Percentiles rank a stretch among this genome's conserved stretches.
Evolutionary conservation across 768 basidiomycete species (phyloP).

Genomic region (Amanita brunnescens): DNA sequence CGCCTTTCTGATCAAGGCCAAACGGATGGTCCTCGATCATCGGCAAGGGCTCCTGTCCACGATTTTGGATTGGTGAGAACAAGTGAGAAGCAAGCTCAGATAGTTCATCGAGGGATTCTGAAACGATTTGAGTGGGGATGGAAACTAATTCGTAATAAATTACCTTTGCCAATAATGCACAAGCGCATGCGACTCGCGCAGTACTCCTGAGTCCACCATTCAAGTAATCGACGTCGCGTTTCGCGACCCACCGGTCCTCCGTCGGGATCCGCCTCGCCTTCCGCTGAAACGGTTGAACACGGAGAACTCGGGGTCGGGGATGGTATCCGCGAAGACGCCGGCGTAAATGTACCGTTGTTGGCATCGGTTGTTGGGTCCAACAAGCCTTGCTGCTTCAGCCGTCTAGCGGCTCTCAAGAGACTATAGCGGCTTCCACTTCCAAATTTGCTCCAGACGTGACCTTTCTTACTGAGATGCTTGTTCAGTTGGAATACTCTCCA

Average conservation of each 20-base stretch:
- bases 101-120: slow-evolving; percentile 73
- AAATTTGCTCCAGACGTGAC: slow-evolving; percentile 87
- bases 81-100: slow-evolving; percentile 49
- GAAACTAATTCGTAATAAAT: background rate
- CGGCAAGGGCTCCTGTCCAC: slow-evolving; percentile 49
- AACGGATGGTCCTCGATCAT: slow-evolving; percentile 69
- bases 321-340: slow-evolving; percentile 43
- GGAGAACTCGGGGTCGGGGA: slow-evolving; percentile 56
- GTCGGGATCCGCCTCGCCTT: slow-evolving; percentile 59
- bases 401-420: slow-evolving; percentile 52
- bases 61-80: slow-evolving; percentile 68
- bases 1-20: slow-evolving; percentile 62
- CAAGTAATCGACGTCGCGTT: slow-evolving; percentile 65
- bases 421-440: slow-evolving; percentile 80
- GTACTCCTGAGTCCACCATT: slow-evolving; percentile 82
- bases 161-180: slow-evolving; percentile 75
- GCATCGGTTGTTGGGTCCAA: slow-evolving; percentile 18
- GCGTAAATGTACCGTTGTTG: slow-evolving; percentile 30
- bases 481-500: slow-evolving; percentile 96
- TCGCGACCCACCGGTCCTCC: slow-evolving; percentile 75
- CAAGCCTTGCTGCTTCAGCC: slow-evolving; percentile 42
- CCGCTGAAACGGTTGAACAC: slow-evolving; percentile 38
- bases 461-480: slow-evolving; percentile 72
- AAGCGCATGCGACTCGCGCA: slow-evolving; percentile 77
- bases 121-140: background rate